Evolutionary conservation across 1,284 basidiomycete genomes (phyloP).

Genomic region (Ganoderma sp.): DNA sequence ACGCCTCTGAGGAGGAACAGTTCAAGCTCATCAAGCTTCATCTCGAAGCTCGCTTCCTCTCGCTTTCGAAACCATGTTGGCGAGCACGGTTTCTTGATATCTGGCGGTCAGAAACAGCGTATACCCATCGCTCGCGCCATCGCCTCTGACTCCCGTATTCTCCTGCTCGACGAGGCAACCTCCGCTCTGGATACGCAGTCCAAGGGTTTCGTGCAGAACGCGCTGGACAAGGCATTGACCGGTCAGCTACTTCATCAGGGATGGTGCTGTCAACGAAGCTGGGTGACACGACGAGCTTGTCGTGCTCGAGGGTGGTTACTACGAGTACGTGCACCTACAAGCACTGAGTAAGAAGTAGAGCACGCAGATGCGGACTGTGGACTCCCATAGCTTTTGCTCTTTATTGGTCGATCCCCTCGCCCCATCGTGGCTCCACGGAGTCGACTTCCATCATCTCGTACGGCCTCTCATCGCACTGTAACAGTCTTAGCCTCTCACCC

Average conservation of each 20-base stretch:
- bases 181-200: constrained; percentile 89
- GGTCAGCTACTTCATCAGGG: constrained; percentile 89
- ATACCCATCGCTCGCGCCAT: constrained; percentile 95
- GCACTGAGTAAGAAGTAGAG: constrained; percentile 61
- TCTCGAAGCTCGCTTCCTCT: constrained; percentile 75
- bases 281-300: constrained; percentile 91
- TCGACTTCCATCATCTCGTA: neutral
- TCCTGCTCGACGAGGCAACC: constrained; percentile 89
- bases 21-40: constrained; percentile 85
- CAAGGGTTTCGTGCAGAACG: constrained; percentile 94
- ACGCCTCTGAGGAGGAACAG: constrained; percentile 78
- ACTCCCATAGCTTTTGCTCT: neutral
- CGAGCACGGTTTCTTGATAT: constrained; percentile 90
- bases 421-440: too few relatives aligned
- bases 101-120: constrained; percentile 93
- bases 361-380: neutral
- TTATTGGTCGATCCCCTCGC: neutral
- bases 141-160: constrained; percentile 86
- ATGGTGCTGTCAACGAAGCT: constrained; percentile 85
- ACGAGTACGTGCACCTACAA: constrained; percentile 88
- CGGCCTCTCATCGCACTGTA: neutral
- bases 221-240: constrained; percentile 89
- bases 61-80: constrained; percentile 93
- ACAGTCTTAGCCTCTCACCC: neutral
- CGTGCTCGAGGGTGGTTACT: constrained; percentile 77